Evolutionary conservation across 2,329 filamentous ascomycete genomes (phyloP).

Genomic region (Tolypocladium capitatum): DNA sequence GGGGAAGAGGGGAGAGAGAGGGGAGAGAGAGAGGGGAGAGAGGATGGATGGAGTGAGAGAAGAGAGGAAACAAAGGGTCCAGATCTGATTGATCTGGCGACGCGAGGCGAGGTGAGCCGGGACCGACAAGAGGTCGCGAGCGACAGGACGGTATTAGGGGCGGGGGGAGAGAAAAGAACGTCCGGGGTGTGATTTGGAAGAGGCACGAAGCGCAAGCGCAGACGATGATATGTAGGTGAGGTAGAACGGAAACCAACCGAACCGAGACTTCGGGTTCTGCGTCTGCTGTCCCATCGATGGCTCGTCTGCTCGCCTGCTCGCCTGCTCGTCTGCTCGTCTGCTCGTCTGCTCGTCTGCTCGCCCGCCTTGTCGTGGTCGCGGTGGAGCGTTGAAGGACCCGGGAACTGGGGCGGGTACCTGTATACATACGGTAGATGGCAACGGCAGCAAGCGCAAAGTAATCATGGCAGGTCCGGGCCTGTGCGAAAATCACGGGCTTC

Average conservation of each 20-base stretch:
- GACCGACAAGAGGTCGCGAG: not conserved
- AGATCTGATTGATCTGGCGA: not conserved
- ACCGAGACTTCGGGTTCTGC: not conserved
- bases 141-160: not conserved
- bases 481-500: not conserved
- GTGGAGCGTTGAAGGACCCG: not conserved
- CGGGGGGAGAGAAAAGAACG: not conserved
- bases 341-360: too few relatives aligned
- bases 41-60: slow-evolving; percentile 4
- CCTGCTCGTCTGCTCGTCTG: too few relatives aligned
- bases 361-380: not conserved
- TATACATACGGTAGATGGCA: not conserved
- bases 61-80: slow-evolving; percentile 4
- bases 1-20: too few relatives aligned
- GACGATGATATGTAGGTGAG: not conserved
- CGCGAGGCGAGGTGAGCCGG: not conserved
- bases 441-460: not conserved
- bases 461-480: not conserved
- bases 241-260: not conserved
- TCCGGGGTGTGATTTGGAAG: not conserved
- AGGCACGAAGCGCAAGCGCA: not conserved
- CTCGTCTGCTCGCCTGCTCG: not conserved
- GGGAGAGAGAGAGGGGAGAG: slow-evolving; percentile 2
- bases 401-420: not conserved
- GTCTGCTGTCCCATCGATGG: not conserved